Percentiles rank a stretch among this genome's conserved stretches.
Conservation (phyloP, 2,329 filamentous ascomycete genomes). For the Alternaria ethzedia region DNA sequence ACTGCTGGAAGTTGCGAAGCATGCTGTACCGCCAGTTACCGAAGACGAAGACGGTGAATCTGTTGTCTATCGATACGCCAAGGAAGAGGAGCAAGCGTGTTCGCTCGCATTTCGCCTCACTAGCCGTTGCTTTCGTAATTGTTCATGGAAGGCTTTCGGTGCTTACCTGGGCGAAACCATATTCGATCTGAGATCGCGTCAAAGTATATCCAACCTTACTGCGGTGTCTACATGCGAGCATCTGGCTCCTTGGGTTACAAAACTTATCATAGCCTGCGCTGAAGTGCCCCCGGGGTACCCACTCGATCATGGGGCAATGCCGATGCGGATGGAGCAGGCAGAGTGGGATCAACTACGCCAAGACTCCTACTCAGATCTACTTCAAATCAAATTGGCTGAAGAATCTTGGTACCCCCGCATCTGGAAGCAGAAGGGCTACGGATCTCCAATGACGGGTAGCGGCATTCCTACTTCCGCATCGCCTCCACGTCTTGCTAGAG, state of each 20-base stretch:
- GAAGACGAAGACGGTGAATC: neutral
- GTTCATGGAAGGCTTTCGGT: neutral
- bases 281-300: neutral
- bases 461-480: too few species aligned
- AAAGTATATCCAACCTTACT: neutral
- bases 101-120: neutral
- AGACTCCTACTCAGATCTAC: neutral
- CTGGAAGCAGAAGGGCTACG: neutral
- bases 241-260: neutral
- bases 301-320: neutral
- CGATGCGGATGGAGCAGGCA: neutral
- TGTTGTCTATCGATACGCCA: neutral
- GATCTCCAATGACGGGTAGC: neutral
- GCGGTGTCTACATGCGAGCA: neutral
- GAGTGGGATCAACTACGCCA: neutral
- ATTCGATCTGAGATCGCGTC: neutral
- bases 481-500: neutral
- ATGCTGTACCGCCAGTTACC: neutral
- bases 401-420: neutral
- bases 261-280: neutral
- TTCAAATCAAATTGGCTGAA: neutral
- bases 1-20: neutral
- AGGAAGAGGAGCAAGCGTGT: neutral
- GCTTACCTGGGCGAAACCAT: neutral
- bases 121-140: neutral